Base-by-base conservation (phyloP, 805 yeast species). In the Starmerella floricola region DNA sequence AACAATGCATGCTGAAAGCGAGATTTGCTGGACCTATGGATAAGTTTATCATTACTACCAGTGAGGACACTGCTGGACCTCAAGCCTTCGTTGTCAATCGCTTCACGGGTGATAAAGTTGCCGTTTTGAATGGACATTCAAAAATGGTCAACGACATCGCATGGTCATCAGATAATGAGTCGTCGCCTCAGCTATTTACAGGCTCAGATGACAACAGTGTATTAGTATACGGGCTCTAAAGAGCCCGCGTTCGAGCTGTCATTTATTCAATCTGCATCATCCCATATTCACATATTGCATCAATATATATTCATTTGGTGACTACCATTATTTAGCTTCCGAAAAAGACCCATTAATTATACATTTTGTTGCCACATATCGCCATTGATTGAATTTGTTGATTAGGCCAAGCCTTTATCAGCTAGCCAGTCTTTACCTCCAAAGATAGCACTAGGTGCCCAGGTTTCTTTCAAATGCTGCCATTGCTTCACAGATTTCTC, bases 401-500 rank as follows among this genome's bases (percentile, higher is more conserved):
- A 16, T 31, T 37, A 40, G 12, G 35, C 18, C 23, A 60, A 46
- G 1, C 95, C 95, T 59, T 87, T 87, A 61, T 86, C 73, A 17
- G 70, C 56, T 11, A 84, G 76, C 98, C 98, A 88, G 23, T 71
- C 74, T 52, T 85, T 83, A 50, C 84, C 75, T 42, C 85, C 60
- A 57, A 88, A 87, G 2, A 87, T 76, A 11, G 84, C 85, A 3
- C 76, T 64, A 1, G 96, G 95, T 63, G 88, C 96, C 55, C 71
- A 72, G 47, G 73, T 68, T 36, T 62, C 64, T 59, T 96, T 73
- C 13, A 81, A 67, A 39, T 66, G 58, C 58, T 79, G 76, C 68
- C 73, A 88, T 33, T 64, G 57, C 11, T 53, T 58, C 49, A 87
- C 67, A 51, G 78, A 78, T 8, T 76, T 73, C 10, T n/a, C n/a